Evolutionary conservation across 129 eudicot species (phyloP).

Genomic region (Apium graveolens): DNA sequence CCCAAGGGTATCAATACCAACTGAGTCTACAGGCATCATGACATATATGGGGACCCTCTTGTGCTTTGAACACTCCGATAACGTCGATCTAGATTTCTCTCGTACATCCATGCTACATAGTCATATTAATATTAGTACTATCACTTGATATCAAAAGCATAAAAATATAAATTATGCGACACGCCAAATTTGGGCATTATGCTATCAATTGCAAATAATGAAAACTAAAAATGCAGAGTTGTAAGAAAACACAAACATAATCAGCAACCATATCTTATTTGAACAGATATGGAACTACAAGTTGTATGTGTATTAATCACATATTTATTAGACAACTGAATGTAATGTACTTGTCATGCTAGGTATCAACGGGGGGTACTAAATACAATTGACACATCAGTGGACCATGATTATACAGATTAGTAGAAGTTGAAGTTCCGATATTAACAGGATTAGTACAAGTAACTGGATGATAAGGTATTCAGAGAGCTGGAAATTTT

Average conservation of each 20-base stretch:
- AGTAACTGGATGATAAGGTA: background rate
- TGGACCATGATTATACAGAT: background rate
- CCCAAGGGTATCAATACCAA: conserved; percentile 53
- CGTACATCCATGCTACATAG: conserved; percentile 59
- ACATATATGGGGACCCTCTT: conserved; percentile 54
- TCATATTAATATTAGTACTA: background rate
- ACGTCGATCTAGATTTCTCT: conserved; percentile 47
- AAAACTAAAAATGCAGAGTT: background rate
- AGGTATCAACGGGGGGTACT: background rate
- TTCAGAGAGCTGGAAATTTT: background rate
- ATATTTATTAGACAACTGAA: too few relatives aligned
- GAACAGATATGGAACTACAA: background rate
- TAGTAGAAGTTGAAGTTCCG: background rate
- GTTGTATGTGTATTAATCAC: background rate
- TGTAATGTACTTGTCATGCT: background rate
- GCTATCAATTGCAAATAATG: background rate
- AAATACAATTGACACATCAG: background rate
- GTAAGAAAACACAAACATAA: background rate
- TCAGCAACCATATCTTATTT: background rate
- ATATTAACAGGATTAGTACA: background rate
- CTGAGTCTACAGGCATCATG: conserved; percentile 62
- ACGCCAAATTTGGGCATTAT: background rate
- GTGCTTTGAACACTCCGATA: conserved; percentile 49
- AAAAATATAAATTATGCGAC: background rate
- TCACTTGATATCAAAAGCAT: background rate